Conservation (phyloP, 352 stramenopile genomes). For the Phytopythium litorale region DNA sequence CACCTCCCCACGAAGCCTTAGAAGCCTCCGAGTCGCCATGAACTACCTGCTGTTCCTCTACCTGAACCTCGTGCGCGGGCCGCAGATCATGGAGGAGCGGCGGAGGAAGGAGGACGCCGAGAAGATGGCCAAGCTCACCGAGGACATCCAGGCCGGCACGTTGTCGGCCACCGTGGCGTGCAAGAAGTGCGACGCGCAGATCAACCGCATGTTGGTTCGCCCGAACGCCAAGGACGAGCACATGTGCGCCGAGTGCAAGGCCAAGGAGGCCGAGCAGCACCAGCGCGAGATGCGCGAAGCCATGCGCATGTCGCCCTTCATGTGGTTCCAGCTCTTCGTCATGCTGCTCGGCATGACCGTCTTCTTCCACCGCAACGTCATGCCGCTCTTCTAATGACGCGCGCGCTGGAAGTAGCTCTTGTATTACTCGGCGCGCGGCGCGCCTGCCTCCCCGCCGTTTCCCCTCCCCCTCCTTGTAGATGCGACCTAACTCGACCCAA, state of each 20-base stretch:
- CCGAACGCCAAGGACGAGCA: conserved; percentile 19
- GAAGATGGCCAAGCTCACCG: conserved; percentile 36
- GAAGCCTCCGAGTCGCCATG: conserved; percentile 23
- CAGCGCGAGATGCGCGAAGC: conserved; percentile 25
- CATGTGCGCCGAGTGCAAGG: conserved; percentile 43
- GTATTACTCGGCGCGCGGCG: not conserved
- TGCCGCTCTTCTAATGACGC: conserved; percentile 37
- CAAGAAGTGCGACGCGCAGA: conserved; percentile 69
- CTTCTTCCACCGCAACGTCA: conserved; percentile 71
- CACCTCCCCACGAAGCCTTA: conserved; percentile 6
- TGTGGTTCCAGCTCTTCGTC: conserved; percentile 66
- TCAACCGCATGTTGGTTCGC: conserved; percentile 33
- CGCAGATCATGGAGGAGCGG: conserved; percentile 44
- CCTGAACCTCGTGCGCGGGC: conserved; percentile 67
- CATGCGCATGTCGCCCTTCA: conserved; percentile 63
- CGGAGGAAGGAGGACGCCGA: conserved; percentile 51
- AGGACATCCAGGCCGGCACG: conserved; percentile 49
- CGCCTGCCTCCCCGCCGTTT: not conserved
- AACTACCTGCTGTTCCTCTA: conserved; percentile 80
- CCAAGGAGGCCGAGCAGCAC: conserved; percentile 23
- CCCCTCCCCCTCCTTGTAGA: not conserved
- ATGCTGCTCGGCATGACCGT: conserved; percentile 49
- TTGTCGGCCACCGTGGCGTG: conserved; percentile 43
- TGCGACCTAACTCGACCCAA: not conserved
- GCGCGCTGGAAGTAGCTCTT: not conserved